These are phyloP conservation scores for Phaeoacremonium minimum DNA, from an alignment of 2,329 filamentous ascomycete species.

Conservation along the genomic window DNA sequence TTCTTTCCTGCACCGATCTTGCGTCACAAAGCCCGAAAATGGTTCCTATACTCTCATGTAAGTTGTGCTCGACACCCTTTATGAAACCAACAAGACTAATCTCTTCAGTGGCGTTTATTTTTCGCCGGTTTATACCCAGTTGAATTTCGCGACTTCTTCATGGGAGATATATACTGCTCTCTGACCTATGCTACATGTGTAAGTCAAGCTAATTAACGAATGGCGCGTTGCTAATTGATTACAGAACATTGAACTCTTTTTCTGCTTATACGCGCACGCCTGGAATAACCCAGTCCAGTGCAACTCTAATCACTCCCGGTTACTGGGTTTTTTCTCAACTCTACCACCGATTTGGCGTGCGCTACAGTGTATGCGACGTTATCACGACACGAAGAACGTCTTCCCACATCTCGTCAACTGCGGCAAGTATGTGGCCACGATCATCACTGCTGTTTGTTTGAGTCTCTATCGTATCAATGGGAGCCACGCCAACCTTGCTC, in stretches of 20 bases:
- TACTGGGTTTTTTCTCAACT: conserved; percentile 80
- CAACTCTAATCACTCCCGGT: conserved; percentile 78
- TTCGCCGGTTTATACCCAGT: conserved; percentile 87
- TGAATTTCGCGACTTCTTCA: conserved; percentile 95
- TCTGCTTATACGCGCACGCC: conserved; percentile 79
- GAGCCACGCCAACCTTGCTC: conserved; percentile 49
- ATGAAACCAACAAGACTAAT: neutral
- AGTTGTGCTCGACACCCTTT: conserved; percentile 27
- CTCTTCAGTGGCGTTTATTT: conserved; percentile 70
- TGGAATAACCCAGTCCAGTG: conserved; percentile 75
- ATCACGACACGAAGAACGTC: conserved; percentile 76
- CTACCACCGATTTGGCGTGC: conserved; percentile 88
- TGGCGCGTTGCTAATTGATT: neutral
- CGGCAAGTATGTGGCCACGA: conserved; percentile 85
- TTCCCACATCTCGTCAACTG: conserved; percentile 93
- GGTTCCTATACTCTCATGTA: conserved; percentile 88
- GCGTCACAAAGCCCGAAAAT: conserved; percentile 72
- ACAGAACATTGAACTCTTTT: conserved; percentile 87
- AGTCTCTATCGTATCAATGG: conserved; percentile 78
- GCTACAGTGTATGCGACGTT: conserved; percentile 86
- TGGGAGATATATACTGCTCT: conserved; percentile 97
- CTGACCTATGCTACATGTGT: conserved; percentile 85
- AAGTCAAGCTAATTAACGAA: conserved; percentile 34
- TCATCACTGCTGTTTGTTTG: conserved; percentile 71
- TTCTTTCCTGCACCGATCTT: conserved; percentile 72